Evolutionary conservation across 2,329 filamentous ascomycete species (phyloP).

Genomic region (Dactylellina haptotyla): DNA sequence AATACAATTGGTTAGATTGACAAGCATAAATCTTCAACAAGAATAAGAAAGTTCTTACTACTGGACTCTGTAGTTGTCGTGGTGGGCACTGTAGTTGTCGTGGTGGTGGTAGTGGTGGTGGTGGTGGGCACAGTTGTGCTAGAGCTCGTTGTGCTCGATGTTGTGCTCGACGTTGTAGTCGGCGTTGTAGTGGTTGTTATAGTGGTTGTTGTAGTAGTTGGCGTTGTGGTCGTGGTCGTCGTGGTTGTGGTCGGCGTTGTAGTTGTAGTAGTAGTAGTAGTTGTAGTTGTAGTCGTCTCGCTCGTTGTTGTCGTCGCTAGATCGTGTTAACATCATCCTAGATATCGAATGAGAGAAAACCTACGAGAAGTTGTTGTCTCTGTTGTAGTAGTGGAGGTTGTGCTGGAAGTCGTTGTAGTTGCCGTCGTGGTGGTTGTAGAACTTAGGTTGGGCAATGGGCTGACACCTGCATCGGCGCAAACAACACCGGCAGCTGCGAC

Average conservation of each 20-base stretch:
- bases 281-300: background rate
- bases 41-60: constrained; percentile 9
- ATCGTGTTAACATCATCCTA: constrained; percentile 1
- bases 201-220: constrained; percentile 4
- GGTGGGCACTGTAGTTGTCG: background rate
- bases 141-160: constrained; percentile 4
- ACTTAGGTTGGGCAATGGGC: background rate
- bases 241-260: constrained; percentile 7
- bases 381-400: background rate
- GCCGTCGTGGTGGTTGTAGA: constrained; percentile 12
- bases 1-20: background rate
- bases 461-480: constrained; percentile 12
- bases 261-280: background rate
- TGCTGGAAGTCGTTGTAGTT: constrained; percentile 1
- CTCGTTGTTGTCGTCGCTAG: background rate
- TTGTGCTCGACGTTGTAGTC: constrained; percentile 6
- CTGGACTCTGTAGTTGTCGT: background rate
- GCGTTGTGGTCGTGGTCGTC: constrained; percentile 8
- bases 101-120: background rate
- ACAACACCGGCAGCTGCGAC: background rate
- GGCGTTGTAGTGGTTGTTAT: background rate
- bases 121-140: constrained; percentile 4
- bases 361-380: background rate
- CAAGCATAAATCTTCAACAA: background rate
- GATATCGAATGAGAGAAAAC: background rate